Evolutionary conservation across 169 alveolate species (phyloP).

Genomic region (Eimeria acervulina): DNA sequence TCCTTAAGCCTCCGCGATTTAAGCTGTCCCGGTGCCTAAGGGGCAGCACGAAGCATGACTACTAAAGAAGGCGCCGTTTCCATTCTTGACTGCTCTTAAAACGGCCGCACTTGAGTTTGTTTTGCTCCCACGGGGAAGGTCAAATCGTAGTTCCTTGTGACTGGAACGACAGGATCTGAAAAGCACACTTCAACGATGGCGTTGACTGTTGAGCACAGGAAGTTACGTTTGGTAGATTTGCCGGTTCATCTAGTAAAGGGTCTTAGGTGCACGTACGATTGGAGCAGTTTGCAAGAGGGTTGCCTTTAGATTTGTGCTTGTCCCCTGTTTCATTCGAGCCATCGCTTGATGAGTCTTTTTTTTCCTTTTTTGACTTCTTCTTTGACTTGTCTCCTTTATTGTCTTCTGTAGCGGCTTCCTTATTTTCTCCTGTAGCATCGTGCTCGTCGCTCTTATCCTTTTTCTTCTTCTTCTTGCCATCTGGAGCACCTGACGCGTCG

Average conservation of each 20-base stretch:
- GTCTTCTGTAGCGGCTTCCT: conserved; percentile 4
- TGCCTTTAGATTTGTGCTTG: conserved; percentile 6
- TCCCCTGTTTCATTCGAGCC: conserved; percentile 15
- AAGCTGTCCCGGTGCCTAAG: neutral
- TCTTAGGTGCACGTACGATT: neutral
- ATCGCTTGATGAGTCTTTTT: neutral
- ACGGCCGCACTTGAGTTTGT: conserved; percentile 50
- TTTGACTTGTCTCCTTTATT: conserved; percentile 18
- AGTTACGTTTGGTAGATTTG: neutral
- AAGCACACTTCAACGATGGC: neutral
- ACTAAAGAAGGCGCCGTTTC: neutral
- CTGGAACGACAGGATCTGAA: conserved; percentile 61
- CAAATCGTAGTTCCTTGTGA: conserved; percentile 65
- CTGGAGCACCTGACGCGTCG: neutral
- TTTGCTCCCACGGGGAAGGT: conserved; percentile 73
- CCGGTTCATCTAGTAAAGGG: neutral
- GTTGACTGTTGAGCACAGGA: neutral
- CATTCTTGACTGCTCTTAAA: neutral
- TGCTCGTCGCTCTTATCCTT: conserved; percentile 21
- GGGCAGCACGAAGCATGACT: neutral
- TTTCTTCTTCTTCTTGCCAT: conserved; percentile 60
- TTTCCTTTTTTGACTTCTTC: conserved; percentile 56
- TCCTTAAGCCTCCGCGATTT: neutral
- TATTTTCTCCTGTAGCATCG: neutral
- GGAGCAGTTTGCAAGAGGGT: conserved; percentile 10